Conservation (phyloP, 345 rosid genomes). For the Gossypium thurberi region DNA sequence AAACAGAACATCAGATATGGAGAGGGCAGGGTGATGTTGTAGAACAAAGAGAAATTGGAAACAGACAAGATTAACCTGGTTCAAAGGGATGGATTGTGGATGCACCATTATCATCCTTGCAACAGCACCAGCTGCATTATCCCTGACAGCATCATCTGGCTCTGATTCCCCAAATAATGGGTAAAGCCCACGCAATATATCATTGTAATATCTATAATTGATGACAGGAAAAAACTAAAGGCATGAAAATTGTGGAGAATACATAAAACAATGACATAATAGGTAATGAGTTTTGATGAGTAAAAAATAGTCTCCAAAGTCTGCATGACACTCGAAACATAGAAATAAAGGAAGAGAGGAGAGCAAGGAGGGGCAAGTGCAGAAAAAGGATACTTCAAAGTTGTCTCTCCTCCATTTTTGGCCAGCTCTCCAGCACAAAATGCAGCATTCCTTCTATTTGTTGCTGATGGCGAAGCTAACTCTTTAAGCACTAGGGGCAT, state of each 20-base stretch:
- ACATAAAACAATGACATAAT: neutral
- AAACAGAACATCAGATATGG: neutral
- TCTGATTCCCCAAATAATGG: constrained; percentile 93
- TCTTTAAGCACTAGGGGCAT: constrained; percentile 94
- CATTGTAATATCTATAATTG: constrained; percentile 59
- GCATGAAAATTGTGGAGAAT: neutral
- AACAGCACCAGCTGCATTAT: constrained; percentile 98
- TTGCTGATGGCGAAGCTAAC: constrained; percentile 70
- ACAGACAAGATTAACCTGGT: constrained; percentile 50
- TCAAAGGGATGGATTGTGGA: constrained; percentile 80
- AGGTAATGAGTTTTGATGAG: neutral
- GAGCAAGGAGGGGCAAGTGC: neutral
- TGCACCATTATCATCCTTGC: constrained; percentile 96
- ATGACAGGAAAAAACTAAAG: constrained; percentile 36
- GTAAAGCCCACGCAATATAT: constrained; percentile 60
- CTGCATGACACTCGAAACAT: neutral
- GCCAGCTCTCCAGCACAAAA: constrained; percentile 96
- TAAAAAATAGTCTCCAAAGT: neutral
- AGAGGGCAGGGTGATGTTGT: neutral
- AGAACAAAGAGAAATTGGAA: neutral
- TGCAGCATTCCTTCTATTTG: constrained; percentile 97
- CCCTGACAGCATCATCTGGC: constrained; percentile 90
- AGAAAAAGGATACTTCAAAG: constrained; percentile 76
- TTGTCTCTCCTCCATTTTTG: constrained; percentile 83
- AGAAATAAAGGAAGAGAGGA: neutral